phyloP scores from a whole-genome alignment of 345 rosid genomes.

The Salix viminalis region DNA sequence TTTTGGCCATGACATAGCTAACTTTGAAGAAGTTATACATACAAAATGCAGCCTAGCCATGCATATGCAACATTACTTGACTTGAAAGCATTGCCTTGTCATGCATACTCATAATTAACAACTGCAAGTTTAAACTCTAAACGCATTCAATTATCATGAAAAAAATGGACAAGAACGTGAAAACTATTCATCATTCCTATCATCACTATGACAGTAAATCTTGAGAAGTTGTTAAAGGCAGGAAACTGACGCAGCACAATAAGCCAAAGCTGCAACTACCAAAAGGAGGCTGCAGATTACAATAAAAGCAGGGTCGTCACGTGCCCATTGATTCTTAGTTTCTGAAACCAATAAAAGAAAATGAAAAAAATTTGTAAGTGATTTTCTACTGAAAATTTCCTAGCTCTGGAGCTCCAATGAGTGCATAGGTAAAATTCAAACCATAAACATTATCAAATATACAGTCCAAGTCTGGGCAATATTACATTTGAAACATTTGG shows the following conservation, averaged over 20 bases:
- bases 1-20: neutral
- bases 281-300: slow-evolving; percentile 91
- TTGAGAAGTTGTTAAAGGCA: neutral
- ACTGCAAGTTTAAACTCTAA: neutral
- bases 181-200: neutral
- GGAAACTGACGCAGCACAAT: slow-evolving; percentile 90
- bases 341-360: slow-evolving; percentile 45
- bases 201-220: neutral
- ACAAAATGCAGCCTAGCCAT: neutral
- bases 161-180: neutral
- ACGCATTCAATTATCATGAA: neutral
- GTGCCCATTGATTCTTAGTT: slow-evolving; percentile 99
- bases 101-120: neutral
- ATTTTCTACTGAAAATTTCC: neutral
- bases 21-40: neutral
- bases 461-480: neutral
- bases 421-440: neutral
- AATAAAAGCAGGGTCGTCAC: slow-evolving; percentile 98
- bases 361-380: neutral
- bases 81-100: neutral
- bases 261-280: slow-evolving; percentile 74
- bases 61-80: neutral
- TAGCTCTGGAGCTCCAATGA: neutral
- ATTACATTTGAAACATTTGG: neutral
- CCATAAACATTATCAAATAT: neutral